Percentiles rank a stretch among this genome's conserved stretches.
phyloP scores from a whole-genome alignment of 805 yeast species.

The Zygoascus bituminiphila region DNA sequence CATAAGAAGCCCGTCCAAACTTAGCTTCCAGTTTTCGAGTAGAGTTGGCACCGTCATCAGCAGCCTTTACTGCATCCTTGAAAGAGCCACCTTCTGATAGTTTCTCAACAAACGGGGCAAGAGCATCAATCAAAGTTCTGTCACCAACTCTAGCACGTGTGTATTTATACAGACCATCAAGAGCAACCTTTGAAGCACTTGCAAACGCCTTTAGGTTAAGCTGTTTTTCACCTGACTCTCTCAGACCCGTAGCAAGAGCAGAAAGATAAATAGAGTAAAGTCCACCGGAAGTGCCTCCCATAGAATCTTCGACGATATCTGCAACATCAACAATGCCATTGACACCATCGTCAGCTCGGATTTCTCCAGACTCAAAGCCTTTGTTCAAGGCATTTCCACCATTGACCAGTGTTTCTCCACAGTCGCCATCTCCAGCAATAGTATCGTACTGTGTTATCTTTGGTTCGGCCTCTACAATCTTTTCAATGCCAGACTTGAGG shows the following conservation, averaged over 20 bases:
- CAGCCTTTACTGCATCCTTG: slow-evolving; percentile 50
- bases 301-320: slow-evolving; percentile 75
- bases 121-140: slow-evolving; percentile 79
- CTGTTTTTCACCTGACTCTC: slow-evolving; percentile 19
- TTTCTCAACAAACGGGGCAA: slow-evolving; percentile 75
- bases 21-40: slow-evolving; percentile 73
- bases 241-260: slow-evolving; percentile 54
- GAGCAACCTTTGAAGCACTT: slow-evolving; percentile 40
- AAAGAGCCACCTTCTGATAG: slow-evolving; percentile 46
- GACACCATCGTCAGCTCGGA: slow-evolving; percentile 31
- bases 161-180: slow-evolving; percentile 69
- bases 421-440: slow-evolving; percentile 93
- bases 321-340: slow-evolving; percentile 63
- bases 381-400: slow-evolving; percentile 70
- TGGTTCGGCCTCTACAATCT: slow-evolving; percentile 61
- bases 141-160: slow-evolving; percentile 87
- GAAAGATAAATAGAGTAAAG: slow-evolving; percentile 78
- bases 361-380: slow-evolving; percentile 37
- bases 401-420: slow-evolving; percentile 81
- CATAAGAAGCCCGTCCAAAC: slow-evolving; percentile 92
- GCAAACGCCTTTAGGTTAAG: slow-evolving; percentile 22
- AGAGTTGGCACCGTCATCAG: slow-evolving; percentile 56
- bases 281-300: slow-evolving; percentile 98
- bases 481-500: slow-evolving; percentile 43
- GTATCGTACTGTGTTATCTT: slow-evolving; percentile 79